phyloP scores from a whole-genome alignment of 257 asterid genomes.

The Eucommia ulmoides region DNA sequence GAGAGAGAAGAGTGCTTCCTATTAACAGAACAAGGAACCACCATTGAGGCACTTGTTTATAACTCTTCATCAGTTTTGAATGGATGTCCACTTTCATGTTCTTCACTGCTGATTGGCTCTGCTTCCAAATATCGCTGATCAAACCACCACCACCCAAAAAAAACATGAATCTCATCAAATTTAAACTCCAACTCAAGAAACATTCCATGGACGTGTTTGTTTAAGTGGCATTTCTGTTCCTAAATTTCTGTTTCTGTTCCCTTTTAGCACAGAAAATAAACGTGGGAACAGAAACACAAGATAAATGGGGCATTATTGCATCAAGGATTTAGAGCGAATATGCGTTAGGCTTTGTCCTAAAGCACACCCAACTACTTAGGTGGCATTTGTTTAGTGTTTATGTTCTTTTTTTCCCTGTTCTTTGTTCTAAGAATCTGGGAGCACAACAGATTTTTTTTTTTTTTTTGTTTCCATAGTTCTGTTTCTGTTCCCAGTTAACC shows the following conservation, averaged over 20 bases:
- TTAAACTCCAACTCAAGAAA: neutral
- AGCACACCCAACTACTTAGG: too few relatives aligned
- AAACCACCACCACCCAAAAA: neutral
- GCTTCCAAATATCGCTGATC: conserved; percentile 77
- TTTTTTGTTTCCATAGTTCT: too few relatives aligned
- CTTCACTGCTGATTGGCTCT: conserved; percentile 59
- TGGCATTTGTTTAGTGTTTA: too few relatives aligned
- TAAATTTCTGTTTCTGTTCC: neutral
- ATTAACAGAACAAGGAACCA: conserved; percentile 58
- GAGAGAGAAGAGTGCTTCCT: conserved; percentile 56
- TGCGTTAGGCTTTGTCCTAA: too few relatives aligned
- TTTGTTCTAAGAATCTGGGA: too few relatives aligned
- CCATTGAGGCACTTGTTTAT: conserved; percentile 89
- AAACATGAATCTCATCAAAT: too few relatives aligned
- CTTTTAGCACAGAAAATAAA: neutral
- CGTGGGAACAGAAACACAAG: too few relatives aligned
- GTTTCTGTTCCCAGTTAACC: too few relatives aligned
- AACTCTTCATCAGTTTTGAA: conserved; percentile 65
- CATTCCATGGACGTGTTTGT: neutral
- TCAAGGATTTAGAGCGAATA: neutral
- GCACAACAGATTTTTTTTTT: too few relatives aligned
- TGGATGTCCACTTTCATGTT: conserved; percentile 61
- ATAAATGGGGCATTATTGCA: neutral
- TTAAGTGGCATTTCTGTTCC: neutral
- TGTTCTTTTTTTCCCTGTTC: too few relatives aligned